Conservation (phyloP, 352 stramenopile species). For the Phytophthora vignae region DNA sequence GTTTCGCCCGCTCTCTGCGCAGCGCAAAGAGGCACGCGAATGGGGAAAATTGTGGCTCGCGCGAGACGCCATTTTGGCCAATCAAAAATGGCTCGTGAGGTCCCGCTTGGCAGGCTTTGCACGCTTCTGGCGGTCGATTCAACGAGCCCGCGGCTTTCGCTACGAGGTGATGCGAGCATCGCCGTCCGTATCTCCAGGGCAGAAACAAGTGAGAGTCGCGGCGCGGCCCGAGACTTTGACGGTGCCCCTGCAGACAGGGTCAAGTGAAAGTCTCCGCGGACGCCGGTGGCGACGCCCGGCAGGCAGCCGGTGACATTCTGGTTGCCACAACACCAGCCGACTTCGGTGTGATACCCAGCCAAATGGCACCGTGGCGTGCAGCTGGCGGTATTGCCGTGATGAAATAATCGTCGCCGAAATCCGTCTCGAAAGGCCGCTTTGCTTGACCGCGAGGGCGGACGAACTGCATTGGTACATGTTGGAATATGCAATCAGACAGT, state of each 20-base stretch:
- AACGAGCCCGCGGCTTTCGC: constrained; percentile 27
- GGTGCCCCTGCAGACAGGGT: no score
- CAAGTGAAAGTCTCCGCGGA: neutral
- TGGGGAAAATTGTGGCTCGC: constrained; percentile 30
- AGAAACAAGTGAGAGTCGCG: constrained; percentile 21
- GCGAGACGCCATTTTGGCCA: neutral
- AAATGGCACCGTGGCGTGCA: constrained; percentile 23
- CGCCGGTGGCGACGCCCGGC: no score
- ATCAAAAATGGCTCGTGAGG: neutral
- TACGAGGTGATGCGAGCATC: neutral
- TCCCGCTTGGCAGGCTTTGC: no score
- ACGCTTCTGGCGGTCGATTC: constrained; percentile 3
- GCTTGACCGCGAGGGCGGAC: neutral
- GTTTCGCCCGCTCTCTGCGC: constrained; percentile 13
- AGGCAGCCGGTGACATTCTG: neutral
- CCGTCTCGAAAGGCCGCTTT: neutral
- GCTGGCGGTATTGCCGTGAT: constrained; percentile 5
- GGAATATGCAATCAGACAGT: no score
- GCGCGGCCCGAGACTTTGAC: no score
- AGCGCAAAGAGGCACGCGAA: constrained; percentile 27
- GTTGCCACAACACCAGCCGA: neutral
- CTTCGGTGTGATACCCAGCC: constrained; percentile 25
- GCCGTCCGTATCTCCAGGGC: constrained; percentile 30
- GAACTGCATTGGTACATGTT: no score
- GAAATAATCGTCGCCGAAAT: constrained; percentile 1